Conservation (phyloP, 805 yeast species). For the Cyberlindnera nakhonratchasimensis region DNA sequence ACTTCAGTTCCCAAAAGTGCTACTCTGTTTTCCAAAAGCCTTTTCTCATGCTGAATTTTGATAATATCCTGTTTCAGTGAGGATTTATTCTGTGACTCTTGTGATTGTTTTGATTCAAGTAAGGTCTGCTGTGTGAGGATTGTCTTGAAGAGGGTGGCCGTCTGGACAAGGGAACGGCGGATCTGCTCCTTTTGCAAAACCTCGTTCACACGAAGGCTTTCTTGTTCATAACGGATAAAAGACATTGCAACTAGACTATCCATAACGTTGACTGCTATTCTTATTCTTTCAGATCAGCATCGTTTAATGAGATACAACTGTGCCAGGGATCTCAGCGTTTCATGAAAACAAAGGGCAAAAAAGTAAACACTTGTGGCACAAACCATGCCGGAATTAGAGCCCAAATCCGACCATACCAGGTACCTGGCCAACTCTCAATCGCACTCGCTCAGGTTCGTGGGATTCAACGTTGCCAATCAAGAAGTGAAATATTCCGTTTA, state of each 20-base stretch:
- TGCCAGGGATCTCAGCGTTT: too few relatives aligned
- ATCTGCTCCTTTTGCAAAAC: slow-evolving; percentile 15
- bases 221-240: slow-evolving; percentile 9
- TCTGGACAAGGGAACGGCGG: slow-evolving; percentile 21
- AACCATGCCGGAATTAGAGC: not conserved
- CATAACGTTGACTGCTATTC: not conserved
- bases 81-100: slow-evolving; percentile 16
- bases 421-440: too few relatives aligned
- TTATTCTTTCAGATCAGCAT: too few relatives aligned
- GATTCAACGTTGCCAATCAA: too few relatives aligned
- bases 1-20: slow-evolving; percentile 19
- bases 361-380: slow-evolving; percentile 5
- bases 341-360: not conserved
- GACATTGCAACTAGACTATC: not conserved
- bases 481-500: too few relatives aligned
- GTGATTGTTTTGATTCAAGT: slow-evolving; percentile 12
- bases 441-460: too few relatives aligned
- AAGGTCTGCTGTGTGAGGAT: slow-evolving; percentile 20
- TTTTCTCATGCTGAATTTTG: slow-evolving; percentile 24
- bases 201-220: slow-evolving; percentile 6
- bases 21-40: slow-evolving; percentile 22
- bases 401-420: not conserved
- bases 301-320: too few relatives aligned
- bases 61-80: slow-evolving; percentile 21
- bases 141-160: slow-evolving; percentile 19